phyloP scores from a whole-genome alignment of 2,329 filamentous ascomycete species.

The Salinomyces thailandicus region DNA sequence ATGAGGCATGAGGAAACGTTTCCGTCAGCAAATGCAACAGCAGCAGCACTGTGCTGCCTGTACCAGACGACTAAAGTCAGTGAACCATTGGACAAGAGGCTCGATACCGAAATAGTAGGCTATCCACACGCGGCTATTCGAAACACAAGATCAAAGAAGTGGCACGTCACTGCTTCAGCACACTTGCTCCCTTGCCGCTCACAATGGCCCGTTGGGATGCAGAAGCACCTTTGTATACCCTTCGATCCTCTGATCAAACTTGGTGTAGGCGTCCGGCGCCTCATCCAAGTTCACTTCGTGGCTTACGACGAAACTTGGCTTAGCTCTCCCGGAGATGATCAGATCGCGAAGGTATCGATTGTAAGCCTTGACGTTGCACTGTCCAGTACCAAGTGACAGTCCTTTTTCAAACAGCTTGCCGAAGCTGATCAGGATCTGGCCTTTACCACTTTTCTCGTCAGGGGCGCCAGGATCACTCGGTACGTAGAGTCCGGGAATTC shows the following conservation, averaged over 20 bases:
- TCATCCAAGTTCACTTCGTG: conserved; percentile 52
- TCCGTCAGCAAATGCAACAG: too few relatives aligned
- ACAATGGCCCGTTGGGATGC: conserved; percentile 49
- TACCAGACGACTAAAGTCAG: too few relatives aligned
- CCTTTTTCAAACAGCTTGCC: conserved; percentile 61
- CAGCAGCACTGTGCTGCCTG: too few relatives aligned
- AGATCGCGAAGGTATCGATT: conserved; percentile 56
- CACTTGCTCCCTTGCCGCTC: too few relatives aligned
- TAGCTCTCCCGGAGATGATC: conserved; percentile 54
- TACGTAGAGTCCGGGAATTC: conserved; percentile 35
- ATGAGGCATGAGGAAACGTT: conserved; percentile 2
- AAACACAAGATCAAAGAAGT: too few relatives aligned
- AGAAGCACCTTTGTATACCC: conserved; percentile 60
- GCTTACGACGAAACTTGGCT: conserved; percentile 56
- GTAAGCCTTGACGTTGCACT: conserved; percentile 60
- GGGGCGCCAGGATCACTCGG: conserved; percentile 52
- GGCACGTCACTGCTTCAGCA: too few relatives aligned
- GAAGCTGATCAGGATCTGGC: conserved; percentile 51
- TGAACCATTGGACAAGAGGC: too few relatives aligned
- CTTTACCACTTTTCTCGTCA: conserved; percentile 50
- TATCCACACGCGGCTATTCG: too few relatives aligned
- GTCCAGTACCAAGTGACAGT: conserved; percentile 49
- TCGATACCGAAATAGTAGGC: too few relatives aligned
- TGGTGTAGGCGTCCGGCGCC: conserved; percentile 44
- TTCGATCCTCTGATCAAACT: conserved; percentile 56